Conservation (phyloP, 2,329 filamentous ascomycete genomes). For the Talaromyces rugulosus region DNA sequence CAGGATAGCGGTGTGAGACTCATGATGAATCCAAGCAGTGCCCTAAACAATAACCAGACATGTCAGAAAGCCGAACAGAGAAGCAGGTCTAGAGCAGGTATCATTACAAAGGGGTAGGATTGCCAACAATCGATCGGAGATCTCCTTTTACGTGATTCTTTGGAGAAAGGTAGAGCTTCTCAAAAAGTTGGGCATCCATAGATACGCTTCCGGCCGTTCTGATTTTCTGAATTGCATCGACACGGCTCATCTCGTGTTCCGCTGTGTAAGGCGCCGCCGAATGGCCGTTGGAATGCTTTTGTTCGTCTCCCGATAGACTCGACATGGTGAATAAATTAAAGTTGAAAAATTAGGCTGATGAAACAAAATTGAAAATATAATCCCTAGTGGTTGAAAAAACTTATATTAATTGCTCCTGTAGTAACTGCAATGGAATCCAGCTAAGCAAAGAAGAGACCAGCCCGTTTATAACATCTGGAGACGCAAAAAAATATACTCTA, state of each 20-base stretch:
- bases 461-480: too few relatives aligned
- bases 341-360: too few relatives aligned
- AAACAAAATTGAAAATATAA: too few relatives aligned
- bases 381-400: too few relatives aligned
- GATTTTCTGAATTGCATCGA: constrained; percentile 39
- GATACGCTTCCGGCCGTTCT: constrained; percentile 52
- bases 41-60: constrained; percentile 31
- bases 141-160: constrained; percentile 31
- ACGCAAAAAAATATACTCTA: too few relatives aligned
- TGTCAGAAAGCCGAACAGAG: constrained; percentile 44
- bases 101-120: constrained; percentile 31
- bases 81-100: constrained; percentile 30
- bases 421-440: too few relatives aligned
- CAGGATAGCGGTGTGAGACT: constrained; percentile 47
- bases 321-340: neutral
- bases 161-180: constrained; percentile 46
- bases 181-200: constrained; percentile 51
- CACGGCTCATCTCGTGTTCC: neutral
- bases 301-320: neutral
- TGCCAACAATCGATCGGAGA: constrained; percentile 22
- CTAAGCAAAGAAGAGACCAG: too few relatives aligned
- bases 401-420: too few relatives aligned
- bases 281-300: neutral
- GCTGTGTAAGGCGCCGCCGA: neutral
- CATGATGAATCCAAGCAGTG: constrained; percentile 51